Percentiles rank a stretch among this genome's conserved stretches.
Evolutionary conservation across 2,329 filamentous ascomycete genomes (phyloP).

Genomic region (Talaromyces funiculosus): DNA sequence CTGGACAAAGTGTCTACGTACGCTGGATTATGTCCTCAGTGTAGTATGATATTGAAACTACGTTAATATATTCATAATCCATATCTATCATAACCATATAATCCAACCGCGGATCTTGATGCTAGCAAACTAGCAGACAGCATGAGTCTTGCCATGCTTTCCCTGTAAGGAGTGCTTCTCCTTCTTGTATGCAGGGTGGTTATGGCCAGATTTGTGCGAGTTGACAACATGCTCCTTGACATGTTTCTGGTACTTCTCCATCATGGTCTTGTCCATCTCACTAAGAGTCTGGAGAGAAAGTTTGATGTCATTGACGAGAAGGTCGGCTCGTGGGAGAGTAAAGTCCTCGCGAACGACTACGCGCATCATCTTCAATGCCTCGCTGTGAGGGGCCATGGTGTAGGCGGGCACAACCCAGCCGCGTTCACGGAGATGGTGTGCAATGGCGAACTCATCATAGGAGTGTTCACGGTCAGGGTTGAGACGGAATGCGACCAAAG

Average conservation of each 20-base stretch:
- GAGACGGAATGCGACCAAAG: constrained; percentile 84
- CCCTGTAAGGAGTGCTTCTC: constrained; percentile 86
- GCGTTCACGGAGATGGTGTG: constrained; percentile 77
- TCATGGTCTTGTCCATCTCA: constrained; percentile 64
- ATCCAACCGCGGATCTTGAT: neutral
- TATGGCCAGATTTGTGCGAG: constrained; percentile 50
- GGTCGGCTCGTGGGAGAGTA: constrained; percentile 72
- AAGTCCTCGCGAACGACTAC: constrained; percentile 94
- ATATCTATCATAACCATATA: neutral
- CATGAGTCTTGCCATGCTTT: constrained; percentile 85
- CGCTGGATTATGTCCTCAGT: neutral
- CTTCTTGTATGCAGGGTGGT: constrained; percentile 52
- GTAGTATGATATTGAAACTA: no score
- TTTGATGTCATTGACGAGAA: constrained; percentile 71
- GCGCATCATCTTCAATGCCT: constrained; percentile 81
- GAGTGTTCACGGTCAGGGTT: constrained; percentile 50
- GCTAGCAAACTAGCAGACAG: constrained; percentile 59
- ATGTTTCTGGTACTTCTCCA: constrained; percentile 62
- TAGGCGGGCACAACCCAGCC: constrained; percentile 95
- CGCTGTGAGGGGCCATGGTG: constrained; percentile 88
- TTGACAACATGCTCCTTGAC: constrained; percentile 53
- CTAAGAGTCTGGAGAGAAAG: constrained; percentile 66
- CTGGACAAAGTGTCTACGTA: neutral
- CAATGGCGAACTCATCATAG: constrained; percentile 71
- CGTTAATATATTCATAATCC: neutral